Conservation (phyloP, 176 grass and related monocot genomes). For the Bolboschoenus planiculmis region DNA sequence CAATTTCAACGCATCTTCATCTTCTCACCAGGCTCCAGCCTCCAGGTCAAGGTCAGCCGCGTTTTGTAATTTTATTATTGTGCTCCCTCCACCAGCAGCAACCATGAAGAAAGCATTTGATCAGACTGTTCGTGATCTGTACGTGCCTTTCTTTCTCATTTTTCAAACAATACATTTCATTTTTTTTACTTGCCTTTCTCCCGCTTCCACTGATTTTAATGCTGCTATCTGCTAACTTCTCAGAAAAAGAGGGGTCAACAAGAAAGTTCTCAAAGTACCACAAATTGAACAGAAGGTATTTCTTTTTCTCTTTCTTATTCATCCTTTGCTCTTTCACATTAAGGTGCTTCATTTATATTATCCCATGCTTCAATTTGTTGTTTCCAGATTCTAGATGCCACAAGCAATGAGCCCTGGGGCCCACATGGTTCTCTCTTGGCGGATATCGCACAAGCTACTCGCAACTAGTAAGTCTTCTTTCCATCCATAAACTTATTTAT, state of each 20-base stretch:
- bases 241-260: constrained; percentile 96
- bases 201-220: too few species aligned
- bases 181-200: too few species aligned
- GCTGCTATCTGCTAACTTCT: too few species aligned
- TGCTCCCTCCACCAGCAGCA: background rate
- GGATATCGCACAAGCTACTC: constrained; percentile 72
- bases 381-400: constrained; percentile 85
- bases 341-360: background rate
- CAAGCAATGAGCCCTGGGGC: constrained; percentile 97
- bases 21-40: too few species aligned
- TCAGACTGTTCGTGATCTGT: constrained; percentile 96
- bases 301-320: background rate
- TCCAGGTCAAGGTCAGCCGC: too few species aligned
- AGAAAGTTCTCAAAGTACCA: constrained; percentile 95
- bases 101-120: constrained; percentile 96
- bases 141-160: constrained; percentile 24
- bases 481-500: background rate
- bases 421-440: constrained; percentile 89
- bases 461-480: constrained; percentile 57
- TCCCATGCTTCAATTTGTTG: background rate
- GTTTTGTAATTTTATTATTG: too few species aligned
- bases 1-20: too few species aligned
- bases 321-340: background rate
- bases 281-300: constrained; percentile 81
- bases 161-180: background rate